Base-by-base conservation (phyloP, 2,329 filamentous ascomycete species). In the Taxawa tesnikishii region DNA sequence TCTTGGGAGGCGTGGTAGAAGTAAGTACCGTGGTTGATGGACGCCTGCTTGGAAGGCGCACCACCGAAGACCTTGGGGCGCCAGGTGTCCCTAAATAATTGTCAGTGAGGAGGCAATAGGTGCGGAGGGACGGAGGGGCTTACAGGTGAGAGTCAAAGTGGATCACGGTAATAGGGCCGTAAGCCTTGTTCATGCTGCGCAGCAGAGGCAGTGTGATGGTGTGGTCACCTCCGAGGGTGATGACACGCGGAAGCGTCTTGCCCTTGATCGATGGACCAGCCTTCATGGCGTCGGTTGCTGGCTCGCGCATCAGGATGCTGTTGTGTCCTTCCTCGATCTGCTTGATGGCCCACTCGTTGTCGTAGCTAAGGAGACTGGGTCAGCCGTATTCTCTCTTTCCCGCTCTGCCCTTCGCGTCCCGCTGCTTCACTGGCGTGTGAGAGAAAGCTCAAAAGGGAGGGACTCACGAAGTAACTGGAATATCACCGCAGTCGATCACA, bases 271-370 rank as follows among this genome's bases (percentile, higher is more conserved):
- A 75, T 1, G 79, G 75, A 0, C 83, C 83, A 2, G 60, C 56
- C 47, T 75, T 72, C 29, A 74, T 55, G 3, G 80, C 72, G 41
- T 82, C 66, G 2, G 82, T 88, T 28, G 67, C 68, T 0, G 83
- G 83, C 2, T 67, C 56, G 21, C 83, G 76, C 40, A 76, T 78
- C 6, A 90, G 62, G 38, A 92, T 71, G 39, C 67, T 70, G 54
- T 81, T 78, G 58, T 92, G 83, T 6, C 83, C 83, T 55, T 88
- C 74, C 52, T 92, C 83, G 32, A 92, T 90, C 52, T 92, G 83
- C 39, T 79, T 69, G 15, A 92, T 73, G 6, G 83, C 84, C 56
- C 73, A 90, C 2, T 70, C 68, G 51, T 90, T 90, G 55, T 92
- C 83, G 44, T 87, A 87, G 19, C n/a, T n/a, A n/a, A n/a, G n/a